These are phyloP conservation scores for Alternaria sp. DNA, from an alignment of 2,329 filamentous ascomycete genomes.

Conservation along the genomic window DNA sequence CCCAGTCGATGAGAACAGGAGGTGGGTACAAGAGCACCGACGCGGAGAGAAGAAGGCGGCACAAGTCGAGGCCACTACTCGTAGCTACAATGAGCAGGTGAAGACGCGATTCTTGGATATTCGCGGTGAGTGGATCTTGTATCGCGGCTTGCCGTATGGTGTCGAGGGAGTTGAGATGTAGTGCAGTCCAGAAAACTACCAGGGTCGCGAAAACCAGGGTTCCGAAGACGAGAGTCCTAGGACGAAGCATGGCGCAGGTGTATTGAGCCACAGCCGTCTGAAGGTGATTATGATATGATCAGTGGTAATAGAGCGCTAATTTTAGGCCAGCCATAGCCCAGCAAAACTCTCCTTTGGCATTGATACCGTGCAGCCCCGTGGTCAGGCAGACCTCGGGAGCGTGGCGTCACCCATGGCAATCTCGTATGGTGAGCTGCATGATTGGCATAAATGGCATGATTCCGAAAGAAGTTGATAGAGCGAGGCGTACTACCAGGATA, in stretches of 20 bases:
- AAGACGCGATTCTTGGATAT: not conserved
- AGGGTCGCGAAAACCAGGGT: not conserved
- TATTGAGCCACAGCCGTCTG: not conserved
- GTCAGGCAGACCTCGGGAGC: not conserved
- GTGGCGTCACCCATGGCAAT: not conserved
- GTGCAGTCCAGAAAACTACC: not conserved
- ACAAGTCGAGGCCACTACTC: constrained; percentile 2
- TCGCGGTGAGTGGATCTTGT: not conserved
- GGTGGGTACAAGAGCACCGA: constrained; percentile 1
- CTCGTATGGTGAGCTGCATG: not conserved
- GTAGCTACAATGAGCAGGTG: constrained; percentile 2
- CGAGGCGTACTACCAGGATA: not conserved
- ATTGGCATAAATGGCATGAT: not conserved
- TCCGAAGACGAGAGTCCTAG: not conserved
- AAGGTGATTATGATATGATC: not conserved
- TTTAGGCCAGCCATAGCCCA: not conserved
- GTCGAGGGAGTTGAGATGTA: not conserved
- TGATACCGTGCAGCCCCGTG: not conserved
- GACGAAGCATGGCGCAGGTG: constrained; percentile 4
- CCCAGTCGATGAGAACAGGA: constrained; percentile 3
- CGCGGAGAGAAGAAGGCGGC: constrained; percentile 1
- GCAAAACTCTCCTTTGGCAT: not conserved
- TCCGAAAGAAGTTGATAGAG: not conserved
- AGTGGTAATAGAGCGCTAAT: not conserved
- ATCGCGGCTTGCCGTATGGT: not conserved